These are phyloP conservation scores for Leucaena leucocephala DNA, from an alignment of 306 rosid species.

Conservation along the genomic window DNA sequence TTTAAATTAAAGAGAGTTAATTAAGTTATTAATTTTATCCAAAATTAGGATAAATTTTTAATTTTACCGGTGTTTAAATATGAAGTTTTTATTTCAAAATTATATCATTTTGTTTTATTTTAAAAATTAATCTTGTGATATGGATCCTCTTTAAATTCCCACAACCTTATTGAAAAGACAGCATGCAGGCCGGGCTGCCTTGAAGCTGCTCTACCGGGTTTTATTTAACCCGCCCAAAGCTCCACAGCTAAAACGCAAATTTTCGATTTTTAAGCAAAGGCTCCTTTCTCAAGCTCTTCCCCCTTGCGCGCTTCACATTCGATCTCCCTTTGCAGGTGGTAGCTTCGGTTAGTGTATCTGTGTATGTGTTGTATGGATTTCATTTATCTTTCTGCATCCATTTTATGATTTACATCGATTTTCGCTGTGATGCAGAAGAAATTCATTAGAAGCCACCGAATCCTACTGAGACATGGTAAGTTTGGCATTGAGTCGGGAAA, in stretches of 20 bases:
- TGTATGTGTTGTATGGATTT: not conserved
- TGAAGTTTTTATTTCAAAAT: no score
- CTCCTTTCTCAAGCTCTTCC: not conserved
- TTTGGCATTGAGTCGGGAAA: not conserved
- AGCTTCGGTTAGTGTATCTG: not conserved
- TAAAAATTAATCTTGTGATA: no score
- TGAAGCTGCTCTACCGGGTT: no score
- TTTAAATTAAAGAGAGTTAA: no score
- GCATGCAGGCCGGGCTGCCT: no score
- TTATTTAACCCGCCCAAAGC: not conserved
- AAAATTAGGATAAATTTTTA: no score
- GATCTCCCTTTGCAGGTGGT: constrained; percentile 10
- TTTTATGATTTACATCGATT: not conserved
- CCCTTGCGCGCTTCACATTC: not conserved
- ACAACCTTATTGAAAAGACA: no score
- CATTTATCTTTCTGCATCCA: not conserved
- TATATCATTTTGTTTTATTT: no score
- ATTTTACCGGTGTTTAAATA: no score
- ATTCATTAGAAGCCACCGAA: constrained; percentile 10
- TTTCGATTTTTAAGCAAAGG: not conserved
- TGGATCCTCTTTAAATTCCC: no score
- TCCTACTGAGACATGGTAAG: constrained; percentile 40
- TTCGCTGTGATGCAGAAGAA: not conserved
- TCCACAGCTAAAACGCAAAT: not conserved
- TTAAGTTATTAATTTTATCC: no score